A percentile compares a stretch with the other conserved stretches of the same genome.
Evolutionary conservation across 2,329 filamentous ascomycete species (phyloP).

Genomic region (Rhinocladiella similis): DNA sequence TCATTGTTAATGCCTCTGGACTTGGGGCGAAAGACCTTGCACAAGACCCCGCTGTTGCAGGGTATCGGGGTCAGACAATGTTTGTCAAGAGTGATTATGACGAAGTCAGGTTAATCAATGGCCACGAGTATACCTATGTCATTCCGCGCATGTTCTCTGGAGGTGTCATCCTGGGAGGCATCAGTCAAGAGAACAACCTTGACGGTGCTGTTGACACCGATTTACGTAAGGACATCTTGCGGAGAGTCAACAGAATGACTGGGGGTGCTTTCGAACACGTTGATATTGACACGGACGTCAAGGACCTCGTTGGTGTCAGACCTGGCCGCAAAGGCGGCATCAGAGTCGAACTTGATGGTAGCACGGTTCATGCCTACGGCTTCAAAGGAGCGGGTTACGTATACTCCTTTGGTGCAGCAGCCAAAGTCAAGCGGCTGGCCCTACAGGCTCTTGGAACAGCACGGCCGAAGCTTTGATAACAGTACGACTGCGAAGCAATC

Average conservation of each 20-base stretch:
- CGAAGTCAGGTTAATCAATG: constrained; percentile 3
- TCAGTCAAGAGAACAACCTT: constrained; percentile 2
- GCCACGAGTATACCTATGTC: constrained; percentile 3
- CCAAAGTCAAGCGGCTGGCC: constrained; percentile 3
- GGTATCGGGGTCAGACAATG: constrained; percentile 4
- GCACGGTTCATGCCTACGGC: constrained; percentile 3
- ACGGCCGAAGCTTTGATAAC: background rate
- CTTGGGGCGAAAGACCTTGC: constrained; percentile 1
- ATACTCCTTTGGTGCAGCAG: constrained; percentile 3
- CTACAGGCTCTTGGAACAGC: background rate
- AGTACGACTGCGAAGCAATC: background rate
- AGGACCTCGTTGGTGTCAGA: constrained; percentile 1
- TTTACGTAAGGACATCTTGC: constrained; percentile 1
- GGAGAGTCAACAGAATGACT: constrained; percentile 1
- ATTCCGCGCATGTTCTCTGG: constrained; percentile 6
- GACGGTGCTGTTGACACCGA: background rate
- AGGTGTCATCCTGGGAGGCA: background rate
- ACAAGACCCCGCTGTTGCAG: background rate
- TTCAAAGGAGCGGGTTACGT: constrained; percentile 6
- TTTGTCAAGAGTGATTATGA: constrained; percentile 8
- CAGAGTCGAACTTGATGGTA: constrained; percentile 1
- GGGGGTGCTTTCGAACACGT: background rate
- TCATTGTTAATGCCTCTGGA: constrained; percentile 7
- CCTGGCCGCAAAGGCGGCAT: constrained; percentile 4
- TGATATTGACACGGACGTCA: constrained; percentile 1